phyloP scores from a whole-genome alignment of 768 basidiomycete genomes.

The Phaeotremella skinneri region DNA sequence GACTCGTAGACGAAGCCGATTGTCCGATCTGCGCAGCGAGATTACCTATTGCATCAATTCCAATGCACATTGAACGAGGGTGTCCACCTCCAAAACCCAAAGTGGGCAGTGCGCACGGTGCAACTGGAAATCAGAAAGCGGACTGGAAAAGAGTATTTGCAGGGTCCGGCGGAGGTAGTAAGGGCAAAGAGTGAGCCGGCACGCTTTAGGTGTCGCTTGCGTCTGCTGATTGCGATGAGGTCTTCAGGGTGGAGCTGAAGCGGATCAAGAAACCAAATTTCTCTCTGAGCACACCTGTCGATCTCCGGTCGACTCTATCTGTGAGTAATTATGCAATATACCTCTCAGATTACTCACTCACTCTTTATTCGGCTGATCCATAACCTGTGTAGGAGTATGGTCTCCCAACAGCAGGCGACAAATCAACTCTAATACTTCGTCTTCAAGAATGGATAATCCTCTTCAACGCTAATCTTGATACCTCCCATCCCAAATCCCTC shows the following conservation, averaged over 20 bases:
- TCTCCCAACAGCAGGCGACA: conserved; percentile 42
- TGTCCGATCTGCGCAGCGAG: conserved; percentile 65
- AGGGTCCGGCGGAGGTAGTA: conserved; percentile 20
- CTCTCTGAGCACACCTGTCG: conserved; percentile 36
- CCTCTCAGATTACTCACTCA: too few relatives aligned
- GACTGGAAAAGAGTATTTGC: conserved; percentile 49
- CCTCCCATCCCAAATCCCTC: conserved; percentile 43
- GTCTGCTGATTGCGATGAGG: not conserved
- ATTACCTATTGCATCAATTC: conserved; percentile 59
- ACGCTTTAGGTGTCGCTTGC: conserved; percentile 1
- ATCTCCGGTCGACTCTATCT: conserved; percentile 27
- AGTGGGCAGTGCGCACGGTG: conserved; percentile 3
- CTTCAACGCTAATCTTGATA: conserved; percentile 50
- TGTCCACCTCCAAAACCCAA: conserved; percentile 53
- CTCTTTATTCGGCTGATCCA: not conserved
- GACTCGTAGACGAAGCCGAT: conserved; percentile 46
- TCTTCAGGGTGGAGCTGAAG: conserved; percentile 31
- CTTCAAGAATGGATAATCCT: conserved; percentile 50
- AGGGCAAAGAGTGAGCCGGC: conserved; percentile 26
- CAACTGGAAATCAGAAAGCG: conserved; percentile 36
- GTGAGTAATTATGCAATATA: too few relatives aligned
- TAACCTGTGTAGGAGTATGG: conserved; percentile 28
- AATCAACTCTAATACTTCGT: conserved; percentile 27
- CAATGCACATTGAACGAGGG: conserved; percentile 65
- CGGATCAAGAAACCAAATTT: conserved; percentile 49